Base-by-base conservation (phyloP, 176 grass and related monocot species). In the Hyparrhenia diplandra region DNA sequence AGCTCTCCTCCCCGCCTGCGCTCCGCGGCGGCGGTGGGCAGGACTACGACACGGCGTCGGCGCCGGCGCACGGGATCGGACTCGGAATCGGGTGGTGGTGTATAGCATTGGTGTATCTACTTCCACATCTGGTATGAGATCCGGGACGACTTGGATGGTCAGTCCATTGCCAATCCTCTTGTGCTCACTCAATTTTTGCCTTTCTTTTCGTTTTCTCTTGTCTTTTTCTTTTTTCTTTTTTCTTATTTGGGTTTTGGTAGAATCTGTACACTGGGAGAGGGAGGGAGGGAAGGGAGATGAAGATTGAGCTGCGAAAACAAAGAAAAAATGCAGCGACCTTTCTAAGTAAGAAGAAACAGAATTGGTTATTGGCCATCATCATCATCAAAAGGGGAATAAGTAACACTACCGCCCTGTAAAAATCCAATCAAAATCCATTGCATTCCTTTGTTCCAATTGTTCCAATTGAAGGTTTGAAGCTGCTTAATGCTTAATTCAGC, bases 51-150 rank as follows among this genome's bases (percentile, higher is more conserved):
- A 85, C 78, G 42, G 68, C 47, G 16, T 13, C 86, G 29, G 57
- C 85, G 0, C 1, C 31, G 24, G 59, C 21, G n/a, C 11, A 2
- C 1, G 10, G 43, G 18, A 12, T 47, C 8, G 40, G 42, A 18
- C 5, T 37, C 3, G 31, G 42, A 18, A 12, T 37, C 5, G 31
- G 70, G 14, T 45, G 87, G 73, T 57, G 40, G 77, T 82, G 73
- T 85, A 85, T 85, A 89, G 83, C 73, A 40, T 77, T 85, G 83
- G 79, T 89, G 83, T 89, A 71, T 14, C 63, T 89, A 88, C 55
- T 13, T 3, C 36, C 52, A 12, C 64, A 29, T 43, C 77, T 71
- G 78, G 78, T 82, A 82, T 89, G 72, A 89, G 78, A 89, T 82
- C 78, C 72, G 58, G 73, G 34, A 23, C 66, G 31, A 28, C 66